phyloP scores from a whole-genome alignment of 768 basidiomycete genomes.

The Lyophyllum shimeji region DNA sequence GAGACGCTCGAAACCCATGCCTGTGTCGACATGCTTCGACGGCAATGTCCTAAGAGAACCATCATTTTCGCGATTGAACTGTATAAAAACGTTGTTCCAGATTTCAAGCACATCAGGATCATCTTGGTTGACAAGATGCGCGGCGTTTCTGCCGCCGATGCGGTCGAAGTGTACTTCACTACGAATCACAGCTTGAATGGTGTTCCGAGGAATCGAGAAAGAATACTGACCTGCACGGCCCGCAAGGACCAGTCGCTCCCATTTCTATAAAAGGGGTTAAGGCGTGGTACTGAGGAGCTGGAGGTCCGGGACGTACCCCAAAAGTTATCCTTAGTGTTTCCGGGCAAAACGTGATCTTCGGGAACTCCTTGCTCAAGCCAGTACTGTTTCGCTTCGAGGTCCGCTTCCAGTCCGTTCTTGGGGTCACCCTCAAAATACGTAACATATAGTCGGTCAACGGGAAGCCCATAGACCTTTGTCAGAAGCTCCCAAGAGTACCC shows the following conservation, averaged over 20 bases:
- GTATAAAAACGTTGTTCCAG: constrained; percentile 99
- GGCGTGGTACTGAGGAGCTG: neutral
- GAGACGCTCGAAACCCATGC: constrained; percentile 98
- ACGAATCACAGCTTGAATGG: neutral
- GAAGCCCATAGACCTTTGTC: constrained; percentile 84
- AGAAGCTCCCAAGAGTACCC: constrained; percentile 92
- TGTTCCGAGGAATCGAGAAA: neutral
- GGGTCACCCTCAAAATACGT: constrained; percentile 97
- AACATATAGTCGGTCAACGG: constrained; percentile 90
- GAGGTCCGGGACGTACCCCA: constrained; percentile 68
- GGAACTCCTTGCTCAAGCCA: constrained; percentile 90
- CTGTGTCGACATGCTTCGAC: constrained; percentile 95
- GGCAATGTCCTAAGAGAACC: constrained; percentile 80
- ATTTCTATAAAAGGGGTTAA: constrained; percentile 64
- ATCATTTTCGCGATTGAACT: constrained; percentile 94
- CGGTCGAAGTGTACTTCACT: constrained; percentile 98
- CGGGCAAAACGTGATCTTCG: constrained; percentile 89
- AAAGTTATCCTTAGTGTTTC: constrained; percentile 97
- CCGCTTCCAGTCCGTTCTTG: constrained; percentile 82
- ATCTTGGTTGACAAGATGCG: constrained; percentile 91
- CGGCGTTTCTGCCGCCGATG: constrained; percentile 95
- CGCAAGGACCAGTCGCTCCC: constrained; percentile 98
- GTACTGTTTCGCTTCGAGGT: constrained; percentile 81
- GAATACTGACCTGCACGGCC: constrained; percentile 77
- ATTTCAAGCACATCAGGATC: constrained; percentile 97